These are phyloP conservation scores for Candida parachauliodes DNA, from an alignment of 805 yeast species.

Conservation along the genomic window DNA sequence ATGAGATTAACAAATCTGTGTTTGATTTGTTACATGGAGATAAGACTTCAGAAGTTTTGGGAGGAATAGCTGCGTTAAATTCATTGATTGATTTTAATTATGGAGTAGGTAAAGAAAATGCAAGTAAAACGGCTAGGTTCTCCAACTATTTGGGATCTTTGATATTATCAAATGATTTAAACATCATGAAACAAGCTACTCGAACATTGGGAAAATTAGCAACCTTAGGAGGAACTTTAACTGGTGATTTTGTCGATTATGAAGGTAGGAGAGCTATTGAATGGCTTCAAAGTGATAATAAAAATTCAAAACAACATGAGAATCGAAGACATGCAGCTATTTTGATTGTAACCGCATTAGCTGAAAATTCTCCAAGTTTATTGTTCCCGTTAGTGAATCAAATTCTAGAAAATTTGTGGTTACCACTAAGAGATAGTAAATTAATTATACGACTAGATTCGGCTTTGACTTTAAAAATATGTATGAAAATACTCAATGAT, in stretches of 20 bases:
- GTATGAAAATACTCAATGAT: conserved; percentile 73
- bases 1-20: conserved; percentile 80
- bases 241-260: conserved; percentile 89
- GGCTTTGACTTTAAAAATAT: conserved; percentile 72
- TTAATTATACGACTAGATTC: conserved; percentile 75
- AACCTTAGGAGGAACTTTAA: conserved; percentile 81
- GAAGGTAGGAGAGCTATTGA: conserved; percentile 89
- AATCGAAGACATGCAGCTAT: conserved; percentile 88
- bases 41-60: conserved; percentile 69
- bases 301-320: conserved; percentile 54
- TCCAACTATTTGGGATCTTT: conserved; percentile 84
- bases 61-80: conserved; percentile 89
- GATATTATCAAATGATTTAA: conserved; percentile 77
- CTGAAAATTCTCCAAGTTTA: conserved; percentile 81
- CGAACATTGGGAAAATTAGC: conserved; percentile 85
- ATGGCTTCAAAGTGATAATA: conserved; percentile 76
- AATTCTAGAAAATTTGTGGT: conserved; percentile 81
- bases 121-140: conserved; percentile 83
- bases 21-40: conserved; percentile 79
- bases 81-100: conserved; percentile 81
- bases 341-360: conserved; percentile 75
- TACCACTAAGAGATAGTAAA: conserved; percentile 78
- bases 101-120: conserved; percentile 70
- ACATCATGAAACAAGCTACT: conserved; percentile 84
- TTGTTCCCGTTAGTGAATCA: conserved; percentile 74